A percentile compares a stretch with the other conserved stretches of the same genome.
These are phyloP conservation scores for Gossypium bickii DNA, from an alignment of 345 rosid species.

Conservation along the genomic window DNA sequence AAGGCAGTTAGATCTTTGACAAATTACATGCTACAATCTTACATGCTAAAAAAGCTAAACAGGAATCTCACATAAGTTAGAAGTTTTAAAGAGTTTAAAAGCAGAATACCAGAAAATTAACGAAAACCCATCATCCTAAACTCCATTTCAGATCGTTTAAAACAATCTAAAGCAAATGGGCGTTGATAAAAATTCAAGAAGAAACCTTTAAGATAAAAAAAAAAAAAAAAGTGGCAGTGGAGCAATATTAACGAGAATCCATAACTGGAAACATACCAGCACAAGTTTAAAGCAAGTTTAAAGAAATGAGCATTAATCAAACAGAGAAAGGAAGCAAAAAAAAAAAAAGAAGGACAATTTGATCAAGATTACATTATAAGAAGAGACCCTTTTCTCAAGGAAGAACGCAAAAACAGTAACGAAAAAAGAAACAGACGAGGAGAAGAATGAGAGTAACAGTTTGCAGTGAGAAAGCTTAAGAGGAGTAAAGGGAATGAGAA, in stretches of 20 bases:
- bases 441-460: background rate
- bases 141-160: conserved; percentile 19
- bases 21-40: conserved; percentile 35
- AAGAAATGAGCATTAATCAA: conserved; percentile 31
- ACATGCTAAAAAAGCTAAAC: conserved; percentile 17
- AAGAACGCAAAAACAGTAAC: conserved; percentile 1
- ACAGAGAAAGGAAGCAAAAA: conserved; percentile 7
- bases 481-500: background rate
- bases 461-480: conserved; percentile 20
- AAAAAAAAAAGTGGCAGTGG: background rate
- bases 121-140: conserved; percentile 40
- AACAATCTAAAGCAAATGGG: conserved; percentile 33
- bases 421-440: background rate
- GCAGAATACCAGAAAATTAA: conserved; percentile 25
- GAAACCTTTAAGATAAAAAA: conserved; percentile 8
- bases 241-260: conserved; percentile 38
- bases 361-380: conserved; percentile 36
- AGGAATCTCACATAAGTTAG: conserved; percentile 14
- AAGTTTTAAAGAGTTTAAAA: conserved; percentile 9
- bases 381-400: conserved; percentile 10
- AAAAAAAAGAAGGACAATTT: background rate
- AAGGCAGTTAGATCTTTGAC: conserved; percentile 19
- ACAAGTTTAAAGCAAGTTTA: conserved; percentile 15
- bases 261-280: conserved; percentile 22
- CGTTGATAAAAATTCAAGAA: conserved; percentile 15